Conservation (phyloP, 495 filamentous ascomycete genomes). For the Paragyromitra xinjiangensis region DNA sequence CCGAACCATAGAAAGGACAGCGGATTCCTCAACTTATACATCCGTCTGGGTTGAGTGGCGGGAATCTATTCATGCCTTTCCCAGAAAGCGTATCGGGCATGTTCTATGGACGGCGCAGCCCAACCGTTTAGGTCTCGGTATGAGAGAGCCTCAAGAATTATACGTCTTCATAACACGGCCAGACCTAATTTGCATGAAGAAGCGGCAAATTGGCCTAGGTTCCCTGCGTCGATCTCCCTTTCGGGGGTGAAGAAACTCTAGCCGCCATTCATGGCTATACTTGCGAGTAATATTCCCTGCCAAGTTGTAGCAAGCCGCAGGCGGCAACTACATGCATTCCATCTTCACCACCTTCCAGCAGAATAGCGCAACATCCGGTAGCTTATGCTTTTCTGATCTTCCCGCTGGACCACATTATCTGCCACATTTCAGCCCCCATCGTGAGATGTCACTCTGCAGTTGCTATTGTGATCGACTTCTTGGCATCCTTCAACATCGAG, state of each 20-base stretch:
- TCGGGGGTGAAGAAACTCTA: conserved; percentile 28
- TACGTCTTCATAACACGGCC: background rate
- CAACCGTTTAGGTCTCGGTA: conserved; percentile 9
- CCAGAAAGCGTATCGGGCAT: background rate
- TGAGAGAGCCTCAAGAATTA: conserved; percentile 28
- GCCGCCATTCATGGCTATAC: conserved; percentile 35
- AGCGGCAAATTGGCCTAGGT: conserved; percentile 19
- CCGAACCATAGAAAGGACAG: conserved; percentile 17
- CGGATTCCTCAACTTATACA: conserved; percentile 37
- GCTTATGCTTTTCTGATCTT: conserved; percentile 13
- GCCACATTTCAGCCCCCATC: background rate
- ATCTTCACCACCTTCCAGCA: background rate
- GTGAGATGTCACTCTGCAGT: background rate
- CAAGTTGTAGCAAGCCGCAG: conserved; percentile 22
- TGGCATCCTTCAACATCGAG: background rate
- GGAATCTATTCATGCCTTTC: conserved; percentile 2
- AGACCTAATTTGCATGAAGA: conserved; percentile 30
- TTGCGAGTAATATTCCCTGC: conserved; percentile 13
- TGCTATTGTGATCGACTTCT: background rate
- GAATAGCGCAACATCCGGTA: background rate
- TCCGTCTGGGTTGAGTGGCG: background rate
- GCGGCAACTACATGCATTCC: conserved; percentile 19
- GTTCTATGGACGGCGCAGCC: conserved; percentile 14
- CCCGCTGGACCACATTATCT: background rate
- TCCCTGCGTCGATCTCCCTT: conserved; percentile 31